Evolutionary conservation across 148 eudicot genomes (phyloP), one percentile per base, ranked within the genome.

Genomic region (Rhododendron simsii): DNA sequence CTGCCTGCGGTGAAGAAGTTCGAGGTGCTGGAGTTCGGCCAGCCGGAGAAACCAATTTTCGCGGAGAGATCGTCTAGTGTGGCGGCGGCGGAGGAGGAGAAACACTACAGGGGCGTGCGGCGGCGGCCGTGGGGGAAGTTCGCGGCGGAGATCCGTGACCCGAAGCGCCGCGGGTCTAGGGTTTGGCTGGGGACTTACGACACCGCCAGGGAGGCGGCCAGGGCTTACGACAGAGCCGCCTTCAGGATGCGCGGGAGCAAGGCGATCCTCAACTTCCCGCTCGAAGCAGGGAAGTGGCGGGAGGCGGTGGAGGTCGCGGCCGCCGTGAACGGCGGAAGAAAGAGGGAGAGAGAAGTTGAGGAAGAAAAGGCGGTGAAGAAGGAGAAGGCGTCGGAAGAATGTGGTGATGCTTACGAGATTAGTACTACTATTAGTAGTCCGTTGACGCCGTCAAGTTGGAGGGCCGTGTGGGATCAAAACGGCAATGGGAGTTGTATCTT

Each of bases 181-280:
- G 48, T 45, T 7, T 45, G 48, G 48, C 48, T 45, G 48, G 48
- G 48, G 48, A 45, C 48, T 45, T 45, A 45, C 48, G 48, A 45
- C 11, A 45, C 48, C 48, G 1, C 94, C 4, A 44, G 91, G 1
- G 93, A 92, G 33, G 94, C 94, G 2, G 94, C 94, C 15, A 86
- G 87, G 75, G 94, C 94, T 12, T 92, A 92, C 83, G 94, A 92
- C 20, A 82, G 89, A 67, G 94, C 94, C 47, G 94, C 94, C 10
- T 92, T 91, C 76, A 88, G 84, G 84, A 87, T 92, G 30, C 88
- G 94, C 5, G 94, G 93, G 4, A 81, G 93, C 0, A 92, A 92
- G 85, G 94, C 48, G 48, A 45, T 45, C 48, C 48, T 45, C 11
- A 45, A 45, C 48, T 45, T 45, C 48, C 48, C 48, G 9, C 48